phyloP scores from a whole-genome alignment of 305 asterid species.

The Salvia sclarea region DNA sequence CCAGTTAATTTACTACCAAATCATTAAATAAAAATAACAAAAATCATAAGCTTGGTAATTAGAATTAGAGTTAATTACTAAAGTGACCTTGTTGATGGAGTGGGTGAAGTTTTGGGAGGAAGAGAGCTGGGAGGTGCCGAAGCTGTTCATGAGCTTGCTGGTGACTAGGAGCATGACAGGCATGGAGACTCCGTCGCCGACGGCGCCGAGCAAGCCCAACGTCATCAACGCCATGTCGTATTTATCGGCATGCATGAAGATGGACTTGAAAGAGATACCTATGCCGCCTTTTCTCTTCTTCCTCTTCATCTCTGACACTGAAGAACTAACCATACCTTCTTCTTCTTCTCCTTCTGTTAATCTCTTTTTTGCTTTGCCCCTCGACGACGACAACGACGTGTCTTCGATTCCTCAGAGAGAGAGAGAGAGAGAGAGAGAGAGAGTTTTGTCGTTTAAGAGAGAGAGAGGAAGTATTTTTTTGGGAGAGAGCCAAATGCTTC shows the following conservation, averaged over 20 bases:
- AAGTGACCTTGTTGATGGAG: slow-evolving; percentile 59
- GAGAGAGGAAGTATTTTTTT: not conserved
- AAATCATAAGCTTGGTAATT: too few relatives aligned
- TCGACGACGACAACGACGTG: too few relatives aligned
- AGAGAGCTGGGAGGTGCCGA: slow-evolving; percentile 49
- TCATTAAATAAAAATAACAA: not conserved
- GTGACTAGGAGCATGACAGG: slow-evolving; percentile 71
- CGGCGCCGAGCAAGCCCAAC: slow-evolving; percentile 66
- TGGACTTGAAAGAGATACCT: slow-evolving; percentile 42
- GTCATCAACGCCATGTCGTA: slow-evolving; percentile 61
- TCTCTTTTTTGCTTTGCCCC: too few relatives aligned
- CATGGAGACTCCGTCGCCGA: slow-evolving; percentile 76
- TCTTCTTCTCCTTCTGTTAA: not conserved
- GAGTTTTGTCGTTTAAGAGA: not conserved
- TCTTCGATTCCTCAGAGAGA: not conserved
- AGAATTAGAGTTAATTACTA: not conserved
- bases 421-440: not conserved
- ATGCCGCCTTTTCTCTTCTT: slow-evolving; percentile 32
- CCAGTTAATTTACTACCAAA: not conserved
- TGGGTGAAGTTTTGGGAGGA: slow-evolving; percentile 41
- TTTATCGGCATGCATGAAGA: slow-evolving; percentile 83
- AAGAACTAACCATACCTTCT: slow-evolving; percentile 27
- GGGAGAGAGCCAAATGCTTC: slow-evolving; percentile 7
- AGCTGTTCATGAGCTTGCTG: slow-evolving; percentile 71
- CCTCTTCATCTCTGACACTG: slow-evolving; percentile 14